Conservation (phyloP, 176 grass and related monocot species). For the Puccinellia tenuiflora region DNA sequence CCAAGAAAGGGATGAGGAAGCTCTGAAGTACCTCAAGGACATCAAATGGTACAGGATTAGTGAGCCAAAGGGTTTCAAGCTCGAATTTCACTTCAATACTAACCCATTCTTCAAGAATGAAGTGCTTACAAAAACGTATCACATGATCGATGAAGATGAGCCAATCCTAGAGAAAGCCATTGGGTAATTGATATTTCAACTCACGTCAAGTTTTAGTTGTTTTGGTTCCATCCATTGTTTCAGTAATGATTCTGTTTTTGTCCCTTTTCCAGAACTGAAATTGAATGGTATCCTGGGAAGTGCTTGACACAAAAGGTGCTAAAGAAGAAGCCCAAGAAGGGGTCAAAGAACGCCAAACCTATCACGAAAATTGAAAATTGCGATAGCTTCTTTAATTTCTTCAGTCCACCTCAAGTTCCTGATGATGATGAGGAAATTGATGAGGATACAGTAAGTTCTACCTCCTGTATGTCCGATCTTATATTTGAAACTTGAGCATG, state of each 20-base stretch:
- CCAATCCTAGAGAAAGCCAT: conserved; percentile 94
- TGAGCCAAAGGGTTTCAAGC: conserved; percentile 87
- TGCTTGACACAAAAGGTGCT: conserved; percentile 92
- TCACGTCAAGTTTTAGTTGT: neutral
- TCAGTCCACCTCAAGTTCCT: conserved; percentile 92
- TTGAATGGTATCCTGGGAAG: conserved; percentile 82
- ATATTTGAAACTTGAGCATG: neutral
- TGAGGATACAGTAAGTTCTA: conserved; percentile 70
- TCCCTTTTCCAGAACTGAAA: conserved; percentile 58
- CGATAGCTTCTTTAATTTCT: conserved; percentile 99
- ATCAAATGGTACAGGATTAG: conserved; percentile 80
- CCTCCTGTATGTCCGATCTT: neutral
- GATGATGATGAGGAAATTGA: conserved; percentile 92
- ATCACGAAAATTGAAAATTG: conserved; percentile 89
- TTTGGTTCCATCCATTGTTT: neutral
- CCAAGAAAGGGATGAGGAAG: conserved; percentile 81
- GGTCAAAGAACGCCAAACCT: conserved; percentile 82
- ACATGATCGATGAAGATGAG: conserved; percentile 94
- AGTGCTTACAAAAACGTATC: conserved; percentile 85
- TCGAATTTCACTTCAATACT: conserved; percentile 76
- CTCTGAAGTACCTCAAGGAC: conserved; percentile 87
- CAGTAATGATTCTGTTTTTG: neutral
- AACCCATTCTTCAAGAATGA: conserved; percentile 92
- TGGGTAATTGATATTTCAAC: conserved; percentile 37
- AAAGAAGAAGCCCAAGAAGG: conserved; percentile 94